Evolutionary conservation across 352 stramenopile species (phyloP).

Genomic region (Poterioochromonas sp.): DNA sequence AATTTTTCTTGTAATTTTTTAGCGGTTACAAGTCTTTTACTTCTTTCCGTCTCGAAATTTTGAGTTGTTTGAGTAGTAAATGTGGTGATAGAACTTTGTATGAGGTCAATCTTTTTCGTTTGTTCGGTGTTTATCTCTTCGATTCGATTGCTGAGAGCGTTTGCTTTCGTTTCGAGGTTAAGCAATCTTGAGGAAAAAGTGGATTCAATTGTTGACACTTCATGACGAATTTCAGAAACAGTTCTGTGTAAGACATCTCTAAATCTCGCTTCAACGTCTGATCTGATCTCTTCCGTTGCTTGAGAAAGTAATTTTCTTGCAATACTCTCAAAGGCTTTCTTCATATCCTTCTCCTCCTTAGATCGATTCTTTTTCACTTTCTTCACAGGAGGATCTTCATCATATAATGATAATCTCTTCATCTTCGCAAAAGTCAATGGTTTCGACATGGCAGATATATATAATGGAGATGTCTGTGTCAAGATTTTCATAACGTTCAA

Average conservation of each 20-base stretch:
- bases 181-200: background rate
- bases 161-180: background rate
- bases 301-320: background rate
- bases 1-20: background rate
- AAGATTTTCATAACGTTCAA: too few relatives aligned
- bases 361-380: background rate
- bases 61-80: background rate
- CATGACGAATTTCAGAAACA: background rate
- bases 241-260: background rate
- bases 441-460: too few relatives aligned
- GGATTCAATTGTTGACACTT: background rate
- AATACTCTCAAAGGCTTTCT: background rate
- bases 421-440: too few relatives aligned
- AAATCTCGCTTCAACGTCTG: background rate
- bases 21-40: background rate
- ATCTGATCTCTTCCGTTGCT: background rate
- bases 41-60: background rate
- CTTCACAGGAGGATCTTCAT: too few relatives aligned
- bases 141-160: background rate
- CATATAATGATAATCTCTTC: too few relatives aligned
- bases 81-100: background rate
- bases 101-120: background rate
- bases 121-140: background rate
- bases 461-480: too few relatives aligned
- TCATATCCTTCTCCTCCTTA: conserved; percentile 6